Base-by-base conservation (phyloP, 2,329 filamentous ascomycete genomes). In the Blastomyces percursus region DNA sequence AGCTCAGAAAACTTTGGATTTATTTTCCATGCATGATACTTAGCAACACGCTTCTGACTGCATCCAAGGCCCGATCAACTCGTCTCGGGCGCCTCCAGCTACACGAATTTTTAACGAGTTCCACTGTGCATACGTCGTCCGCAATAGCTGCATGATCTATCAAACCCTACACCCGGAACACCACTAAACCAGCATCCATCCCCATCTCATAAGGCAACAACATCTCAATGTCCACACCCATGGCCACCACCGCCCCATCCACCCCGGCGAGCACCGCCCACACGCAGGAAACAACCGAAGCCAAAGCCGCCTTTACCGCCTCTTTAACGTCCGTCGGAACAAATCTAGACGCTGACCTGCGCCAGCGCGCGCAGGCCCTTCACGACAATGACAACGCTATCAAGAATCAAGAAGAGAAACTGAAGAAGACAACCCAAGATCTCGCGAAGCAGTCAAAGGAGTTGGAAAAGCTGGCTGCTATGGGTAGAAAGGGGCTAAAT, bases 401-500 rank as follows among this genome's bases (percentile, higher is more conserved):
- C 42, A 71, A 76, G 16, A 80, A 79, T 66, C 84, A 87, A 68
- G 82, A 86, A 68, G 76, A 74, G 51, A 78, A 82, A 54, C 68
- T 85, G 46, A 75, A 72, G 51, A 79, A 77, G 66, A 73, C 79
- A 65, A 84, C 81, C n/a, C 73, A 73, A 12, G 76, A 75, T 21
- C 70, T 85, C 62, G 73, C 75, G 48, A 78, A 79, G 69, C 80
- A 85, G 71, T 82, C 78, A 67, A 78, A 77, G 40, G 77, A 81
- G 69, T 80, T 81, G 75, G 77, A 80, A 68, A 82, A 80, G 68
- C 72, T 84, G 60, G 76, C 80, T 30, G 81, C 83, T 64, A 78
- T 77, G 66, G 81, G 80, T 64, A 78, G 79, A 12, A 80, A 81
- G 67, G 82, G 81, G 62, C 68, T 86, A 65, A 85, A 85, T 71